Conservation (phyloP, 495 filamentous ascomycete genomes). For the Trichoderma virens region DNA sequence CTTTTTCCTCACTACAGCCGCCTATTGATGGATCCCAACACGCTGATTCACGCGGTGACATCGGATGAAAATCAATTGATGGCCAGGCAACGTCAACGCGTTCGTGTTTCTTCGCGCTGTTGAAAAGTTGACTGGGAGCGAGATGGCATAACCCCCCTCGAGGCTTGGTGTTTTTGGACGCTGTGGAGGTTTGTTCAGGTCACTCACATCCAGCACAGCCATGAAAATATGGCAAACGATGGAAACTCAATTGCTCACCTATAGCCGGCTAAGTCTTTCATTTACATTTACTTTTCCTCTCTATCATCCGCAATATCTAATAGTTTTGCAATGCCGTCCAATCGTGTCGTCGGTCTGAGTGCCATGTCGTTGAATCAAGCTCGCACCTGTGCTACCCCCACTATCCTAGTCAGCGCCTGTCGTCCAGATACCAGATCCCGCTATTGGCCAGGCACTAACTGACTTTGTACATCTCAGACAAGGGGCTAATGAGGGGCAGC, state of each 20-base stretch:
- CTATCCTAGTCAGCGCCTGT: not conserved
- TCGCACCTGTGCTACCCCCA: not conserved
- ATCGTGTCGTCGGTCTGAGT: not conserved
- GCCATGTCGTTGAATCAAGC: conserved; percentile 9
- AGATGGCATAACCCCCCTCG: not conserved
- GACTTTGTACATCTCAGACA: not conserved
- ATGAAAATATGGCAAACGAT: not conserved
- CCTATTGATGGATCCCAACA: not conserved
- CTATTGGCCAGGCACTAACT: not conserved
- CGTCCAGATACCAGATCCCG: not conserved
- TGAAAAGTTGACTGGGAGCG: not conserved
- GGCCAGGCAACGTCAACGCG: not conserved
- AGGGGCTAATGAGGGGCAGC: not conserved
- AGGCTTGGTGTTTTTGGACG: not conserved
- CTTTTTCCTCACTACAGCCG: not conserved
- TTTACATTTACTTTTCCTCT: not conserved
- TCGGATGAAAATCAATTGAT: not conserved
- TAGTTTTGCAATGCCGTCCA: not conserved
- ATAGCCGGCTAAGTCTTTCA: not conserved
- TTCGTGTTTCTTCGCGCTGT: not conserved
- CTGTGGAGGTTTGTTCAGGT: not conserved
- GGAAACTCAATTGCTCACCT: not conserved
- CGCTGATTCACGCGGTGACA: not conserved
- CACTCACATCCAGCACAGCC: not conserved
- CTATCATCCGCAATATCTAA: not conserved